Evolutionary conservation across 164 flowering plant species (phyloP).

Genomic region (Liquidambar formosana): DNA sequence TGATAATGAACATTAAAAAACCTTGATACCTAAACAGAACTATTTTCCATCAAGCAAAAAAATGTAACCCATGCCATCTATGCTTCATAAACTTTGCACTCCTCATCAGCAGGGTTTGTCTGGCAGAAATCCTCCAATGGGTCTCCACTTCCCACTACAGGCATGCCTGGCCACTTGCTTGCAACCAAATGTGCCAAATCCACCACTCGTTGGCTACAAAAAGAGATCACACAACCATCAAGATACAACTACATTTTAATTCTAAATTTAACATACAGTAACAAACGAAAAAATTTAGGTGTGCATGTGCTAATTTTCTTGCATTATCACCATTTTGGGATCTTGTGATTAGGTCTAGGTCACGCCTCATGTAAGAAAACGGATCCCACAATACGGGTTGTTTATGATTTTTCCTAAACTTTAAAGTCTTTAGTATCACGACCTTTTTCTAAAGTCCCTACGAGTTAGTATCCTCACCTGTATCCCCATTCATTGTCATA

Average conservation of each 20-base stretch:
- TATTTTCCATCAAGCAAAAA: not conserved
- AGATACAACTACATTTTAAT: not conserved
- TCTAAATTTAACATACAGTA: too few relatives aligned
- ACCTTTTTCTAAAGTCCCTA: too few relatives aligned
- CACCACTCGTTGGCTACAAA: conserved; percentile 90
- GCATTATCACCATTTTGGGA: too few relatives aligned
- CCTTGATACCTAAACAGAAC: too few relatives aligned
- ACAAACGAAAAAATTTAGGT: too few relatives aligned
- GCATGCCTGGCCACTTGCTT: conserved; percentile 76
- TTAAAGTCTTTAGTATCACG: too few relatives aligned
- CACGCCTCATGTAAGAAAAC: too few relatives aligned
- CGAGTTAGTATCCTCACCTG: conserved; percentile 51
- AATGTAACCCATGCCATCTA: conserved; percentile 12
- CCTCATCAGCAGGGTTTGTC: conserved; percentile 78
- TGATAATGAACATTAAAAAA: too few relatives aligned
- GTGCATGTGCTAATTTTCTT: too few relatives aligned
- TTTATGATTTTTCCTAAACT: too few relatives aligned
- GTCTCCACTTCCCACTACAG: conserved; percentile 70
- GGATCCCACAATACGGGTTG: too few relatives aligned
- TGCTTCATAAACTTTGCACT: conserved; percentile 91
- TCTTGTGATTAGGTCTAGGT: too few relatives aligned
- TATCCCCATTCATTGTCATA: conserved; percentile 99
- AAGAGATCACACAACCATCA: not conserved
- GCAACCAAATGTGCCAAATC: conserved; percentile 97
- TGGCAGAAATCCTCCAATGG: conserved; percentile 94